Evolutionary conservation across 106 monocot species (phyloP).

Genomic region (Phalaenopsis equestris): DNA sequence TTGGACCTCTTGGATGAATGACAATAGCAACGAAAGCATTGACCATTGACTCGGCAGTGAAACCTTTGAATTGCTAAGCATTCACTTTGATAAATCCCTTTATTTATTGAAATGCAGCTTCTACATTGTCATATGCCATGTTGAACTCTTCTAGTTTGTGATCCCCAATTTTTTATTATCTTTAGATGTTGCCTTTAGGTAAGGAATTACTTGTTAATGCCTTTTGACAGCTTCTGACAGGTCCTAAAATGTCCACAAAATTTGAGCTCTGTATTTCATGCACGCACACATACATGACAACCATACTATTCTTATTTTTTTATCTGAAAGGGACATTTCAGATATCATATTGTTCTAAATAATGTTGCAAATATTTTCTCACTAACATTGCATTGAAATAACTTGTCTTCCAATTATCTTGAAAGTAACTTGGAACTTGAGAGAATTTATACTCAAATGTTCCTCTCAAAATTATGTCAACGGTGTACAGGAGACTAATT

Average conservation of each 20-base stretch:
- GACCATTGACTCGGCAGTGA: background rate
- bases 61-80: background rate
- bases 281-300: background rate
- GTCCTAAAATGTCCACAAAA: background rate
- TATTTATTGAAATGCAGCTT: background rate
- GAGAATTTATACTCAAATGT: background rate
- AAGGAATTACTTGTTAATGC: background rate
- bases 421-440: background rate
- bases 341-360: background rate
- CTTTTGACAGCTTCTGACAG: background rate
- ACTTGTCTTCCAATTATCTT: background rate
- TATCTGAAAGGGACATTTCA: background rate
- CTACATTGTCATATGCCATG: background rate
- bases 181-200: background rate
- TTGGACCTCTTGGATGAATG: background rate
- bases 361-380: background rate
- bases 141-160: background rate
- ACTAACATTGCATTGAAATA: background rate
- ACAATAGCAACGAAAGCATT: no score
- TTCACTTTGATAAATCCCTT: background rate
- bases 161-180: background rate
- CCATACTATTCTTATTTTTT: background rate
- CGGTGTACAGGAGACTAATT: constrained; percentile 55
- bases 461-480: background rate
- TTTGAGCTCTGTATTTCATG: background rate